Conservation (phyloP, 2,329 filamentous ascomycete species). For the Blumeria graminis region DNA sequence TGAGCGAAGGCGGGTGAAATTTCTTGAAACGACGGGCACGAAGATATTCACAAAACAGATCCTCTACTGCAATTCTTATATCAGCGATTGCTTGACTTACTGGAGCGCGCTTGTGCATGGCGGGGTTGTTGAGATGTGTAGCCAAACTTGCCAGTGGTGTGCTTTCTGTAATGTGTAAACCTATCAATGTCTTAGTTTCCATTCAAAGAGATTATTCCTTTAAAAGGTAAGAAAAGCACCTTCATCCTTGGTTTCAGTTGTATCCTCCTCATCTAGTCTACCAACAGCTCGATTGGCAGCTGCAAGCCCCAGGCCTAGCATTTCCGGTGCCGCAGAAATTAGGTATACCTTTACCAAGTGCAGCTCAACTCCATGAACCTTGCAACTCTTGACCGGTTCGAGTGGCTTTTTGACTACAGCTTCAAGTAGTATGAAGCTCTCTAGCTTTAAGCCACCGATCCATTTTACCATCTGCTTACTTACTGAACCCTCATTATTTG, state of each 20-base stretch:
- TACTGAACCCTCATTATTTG: slow-evolving; percentile 38
- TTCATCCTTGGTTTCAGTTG: slow-evolving; percentile 20
- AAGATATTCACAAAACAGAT: slow-evolving; percentile 58
- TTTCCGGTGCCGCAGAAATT: slow-evolving; percentile 36
- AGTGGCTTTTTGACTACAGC: slow-evolving; percentile 59
- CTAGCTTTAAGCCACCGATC: slow-evolving; percentile 46
- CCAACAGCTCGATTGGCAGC: slow-evolving; percentile 29
- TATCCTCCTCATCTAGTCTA: slow-evolving; percentile 34
- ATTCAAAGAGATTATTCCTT: neutral
- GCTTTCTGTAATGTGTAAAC: slow-evolving; percentile 21
- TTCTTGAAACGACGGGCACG: slow-evolving; percentile 49
- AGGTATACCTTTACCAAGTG: slow-evolving; percentile 73
- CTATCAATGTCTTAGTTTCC: slow-evolving; percentile 7
- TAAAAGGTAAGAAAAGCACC: slow-evolving; percentile 7
- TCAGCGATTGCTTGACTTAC: slow-evolving; percentile 66
- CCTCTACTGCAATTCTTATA: slow-evolving; percentile 19
- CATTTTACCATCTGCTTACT: slow-evolving; percentile 91
- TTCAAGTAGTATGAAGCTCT: slow-evolving; percentile 65
- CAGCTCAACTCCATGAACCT: slow-evolving; percentile 57
- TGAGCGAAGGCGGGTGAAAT: slow-evolving; percentile 75
- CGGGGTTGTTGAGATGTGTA: slow-evolving; percentile 60
- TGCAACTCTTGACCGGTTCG: slow-evolving; percentile 72
- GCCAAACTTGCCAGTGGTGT: slow-evolving; percentile 36
- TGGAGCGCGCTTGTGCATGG: slow-evolving; percentile 75
- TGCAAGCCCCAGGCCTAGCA: slow-evolving; percentile 32